Evolutionary conservation across 108 stramenopile species (phyloP), one percentile per base, ranked within the genome.

Genomic region (Skeletonema grethae): DNA sequence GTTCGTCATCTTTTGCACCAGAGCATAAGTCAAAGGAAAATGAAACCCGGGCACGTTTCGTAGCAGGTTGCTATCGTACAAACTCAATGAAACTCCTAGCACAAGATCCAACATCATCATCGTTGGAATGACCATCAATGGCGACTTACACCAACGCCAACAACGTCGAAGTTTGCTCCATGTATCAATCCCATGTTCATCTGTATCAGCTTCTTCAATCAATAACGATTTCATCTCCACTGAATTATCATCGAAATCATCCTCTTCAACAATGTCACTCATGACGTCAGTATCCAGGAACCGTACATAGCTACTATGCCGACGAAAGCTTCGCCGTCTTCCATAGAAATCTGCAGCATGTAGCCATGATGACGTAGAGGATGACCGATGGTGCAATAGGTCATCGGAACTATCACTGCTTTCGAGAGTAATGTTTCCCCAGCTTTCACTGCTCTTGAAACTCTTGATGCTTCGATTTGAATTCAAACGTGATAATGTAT

Each of bases 41-140:
- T 45, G 72, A 73, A 73, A 73, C 2, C 57, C 72, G 0, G 72
- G 64, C 0, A 73, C 72, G 28, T 73, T 73, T 56, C 63, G 50
- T 32, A 73, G 46, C 0, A 73, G n/a, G 39, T 73, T 73, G 39
- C 56, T 57, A 39, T 73, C 72, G 29, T 57, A 73, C 13, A 73
- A 29, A 43, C 63, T 65, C 22, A 73, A 39, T 16, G 72, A 57
- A 16, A 73, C 63, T 10, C 72, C 72, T 7, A 73, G 11, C 24
- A 63, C 50, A 10, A 73, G 56, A 65, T 73, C 72, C 3, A 73
- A 8, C 0, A 57, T 7, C 72, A 73, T 73, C 50, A 73, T 57
- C 0, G 35, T 15, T 8, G 73, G 73, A 7, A 73, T 57, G 1
- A 73, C 24, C 5, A 65, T 6, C 13, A 57, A 24, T 34, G 73